phyloP scores from a whole-genome alignment of 345 rosid species.

The Boechera retrofracta region DNA sequence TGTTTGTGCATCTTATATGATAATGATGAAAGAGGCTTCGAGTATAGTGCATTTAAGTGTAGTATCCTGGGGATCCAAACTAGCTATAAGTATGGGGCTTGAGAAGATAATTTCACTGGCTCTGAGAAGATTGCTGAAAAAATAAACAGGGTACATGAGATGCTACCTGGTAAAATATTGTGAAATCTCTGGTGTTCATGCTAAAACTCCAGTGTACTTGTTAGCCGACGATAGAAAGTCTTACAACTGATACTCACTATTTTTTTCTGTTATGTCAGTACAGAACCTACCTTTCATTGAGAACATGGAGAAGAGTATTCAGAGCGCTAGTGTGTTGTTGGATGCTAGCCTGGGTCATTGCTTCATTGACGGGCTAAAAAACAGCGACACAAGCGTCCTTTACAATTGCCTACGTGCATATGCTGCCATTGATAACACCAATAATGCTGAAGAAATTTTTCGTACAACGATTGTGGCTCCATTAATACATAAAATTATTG shows the following conservation, averaged over 20 bases:
- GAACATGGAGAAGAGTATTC: slow-evolving; percentile 98
- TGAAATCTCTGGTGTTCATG: neutral
- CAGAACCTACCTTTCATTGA: slow-evolving; percentile 97
- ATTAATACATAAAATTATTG: slow-evolving; percentile 63
- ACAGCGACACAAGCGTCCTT: slow-evolving; percentile 75
- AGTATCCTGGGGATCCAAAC: slow-evolving; percentile 6
- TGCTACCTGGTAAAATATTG: slow-evolving; percentile 16
- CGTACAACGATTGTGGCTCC: slow-evolving; percentile 81
- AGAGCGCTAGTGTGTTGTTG: slow-evolving; percentile 76
- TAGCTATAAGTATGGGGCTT: slow-evolving; percentile 3
- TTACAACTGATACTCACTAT: slow-evolving; percentile 52
- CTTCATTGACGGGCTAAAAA: slow-evolving; percentile 88
- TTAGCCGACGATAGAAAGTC: slow-evolving; percentile 14
- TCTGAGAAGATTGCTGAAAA: neutral
- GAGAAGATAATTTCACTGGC: neutral
- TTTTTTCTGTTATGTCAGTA: slow-evolving; percentile 70
- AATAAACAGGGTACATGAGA: neutral
- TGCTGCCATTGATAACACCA: slow-evolving; percentile 87
- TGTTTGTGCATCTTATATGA: no score
- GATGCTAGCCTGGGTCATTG: slow-evolving; percentile 98
- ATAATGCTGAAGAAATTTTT: slow-evolving; percentile 81
- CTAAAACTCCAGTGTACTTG: neutral
- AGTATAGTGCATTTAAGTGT: slow-evolving; percentile 12
- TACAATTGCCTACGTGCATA: slow-evolving; percentile 97
- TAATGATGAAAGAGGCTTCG: neutral